A percentile compares a stretch with the other conserved stretches of the same genome.
These are phyloP conservation scores for Dendrocalamus sinicus DNA, from an alignment of 176 grass and related monocot species.

Conservation along the genomic window DNA sequence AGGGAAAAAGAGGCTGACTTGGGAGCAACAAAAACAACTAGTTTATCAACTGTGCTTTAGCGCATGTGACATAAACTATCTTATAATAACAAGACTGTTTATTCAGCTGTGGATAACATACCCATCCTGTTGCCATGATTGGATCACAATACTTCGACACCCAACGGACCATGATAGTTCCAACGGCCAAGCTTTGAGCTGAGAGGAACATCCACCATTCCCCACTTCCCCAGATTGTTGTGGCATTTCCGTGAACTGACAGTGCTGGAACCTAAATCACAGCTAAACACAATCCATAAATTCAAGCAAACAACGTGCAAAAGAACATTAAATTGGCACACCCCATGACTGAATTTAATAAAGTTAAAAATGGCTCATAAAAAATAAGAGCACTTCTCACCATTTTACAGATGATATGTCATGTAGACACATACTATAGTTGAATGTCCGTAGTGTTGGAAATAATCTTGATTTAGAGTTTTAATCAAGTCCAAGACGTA, in stretches of 20 bases:
- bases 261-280: slow-evolving; percentile 72
- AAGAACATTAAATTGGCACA: neutral
- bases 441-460: too few species aligned
- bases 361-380: neutral
- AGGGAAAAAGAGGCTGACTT: neutral
- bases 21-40: neutral
- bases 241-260: slow-evolving; percentile 60
- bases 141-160: slow-evolving; percentile 97
- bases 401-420: slow-evolving; percentile 14
- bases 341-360: neutral
- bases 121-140: slow-evolving; percentile 99
- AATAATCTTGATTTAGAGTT: too few species aligned
- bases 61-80: neutral
- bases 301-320: neutral
- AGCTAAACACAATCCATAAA: slow-evolving; percentile 12
- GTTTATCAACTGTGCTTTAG: neutral
- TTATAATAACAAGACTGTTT: neutral
- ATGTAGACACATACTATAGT: too few species aligned
- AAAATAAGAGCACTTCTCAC: neutral
- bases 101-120: slow-evolving; percentile 52
- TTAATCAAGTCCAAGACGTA: too few species aligned
- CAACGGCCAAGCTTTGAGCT: slow-evolving; percentile 95
- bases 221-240: slow-evolving; percentile 84
- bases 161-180: slow-evolving; percentile 92
- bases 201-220: slow-evolving; percentile 98